Evolutionary conservation across 176 grass and related monocot genomes (phyloP).

Genomic region (Aegilops bicornis): DNA sequence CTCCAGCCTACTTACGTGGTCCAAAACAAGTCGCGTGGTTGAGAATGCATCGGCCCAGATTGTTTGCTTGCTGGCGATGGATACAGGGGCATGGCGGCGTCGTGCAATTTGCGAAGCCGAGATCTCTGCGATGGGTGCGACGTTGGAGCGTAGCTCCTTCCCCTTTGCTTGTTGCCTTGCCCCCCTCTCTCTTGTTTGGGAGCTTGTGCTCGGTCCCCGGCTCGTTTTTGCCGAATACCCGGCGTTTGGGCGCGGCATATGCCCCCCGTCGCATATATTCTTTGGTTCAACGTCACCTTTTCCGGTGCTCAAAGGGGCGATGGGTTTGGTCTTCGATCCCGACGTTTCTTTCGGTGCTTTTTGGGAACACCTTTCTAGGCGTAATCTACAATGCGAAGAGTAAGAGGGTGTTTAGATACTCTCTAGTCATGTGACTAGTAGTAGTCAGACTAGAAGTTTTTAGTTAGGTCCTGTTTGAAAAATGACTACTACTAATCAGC

Average conservation of each 20-base stretch:
- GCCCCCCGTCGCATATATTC: background rate
- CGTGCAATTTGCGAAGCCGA: constrained; percentile 33
- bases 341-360: constrained; percentile 39
- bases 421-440: no score
- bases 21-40: constrained; percentile 20
- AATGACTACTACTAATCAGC: no score
- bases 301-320: constrained; percentile 4
- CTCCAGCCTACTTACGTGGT: constrained; percentile 6
- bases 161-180: background rate
- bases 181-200: background rate
- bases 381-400: no score
- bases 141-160: constrained; percentile 26
- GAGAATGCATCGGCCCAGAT: constrained; percentile 24
- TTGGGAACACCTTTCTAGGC: background rate
- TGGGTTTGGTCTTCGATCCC: background rate
- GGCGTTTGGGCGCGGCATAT: constrained; percentile 19
- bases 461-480: no score
- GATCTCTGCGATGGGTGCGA: constrained; percentile 35
- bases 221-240: background rate
- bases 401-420: no score
- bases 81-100: constrained; percentile 15
- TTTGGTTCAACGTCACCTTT: constrained; percentile 11
- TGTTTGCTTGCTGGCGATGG: constrained; percentile 35
- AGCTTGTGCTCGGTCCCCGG: background rate
- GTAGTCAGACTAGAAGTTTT: no score